Evolutionary conservation across 257 asterid genomes (phyloP), one percentile per base, ranked within the genome.

Genomic region (Nicotiana sylvestris): DNA sequence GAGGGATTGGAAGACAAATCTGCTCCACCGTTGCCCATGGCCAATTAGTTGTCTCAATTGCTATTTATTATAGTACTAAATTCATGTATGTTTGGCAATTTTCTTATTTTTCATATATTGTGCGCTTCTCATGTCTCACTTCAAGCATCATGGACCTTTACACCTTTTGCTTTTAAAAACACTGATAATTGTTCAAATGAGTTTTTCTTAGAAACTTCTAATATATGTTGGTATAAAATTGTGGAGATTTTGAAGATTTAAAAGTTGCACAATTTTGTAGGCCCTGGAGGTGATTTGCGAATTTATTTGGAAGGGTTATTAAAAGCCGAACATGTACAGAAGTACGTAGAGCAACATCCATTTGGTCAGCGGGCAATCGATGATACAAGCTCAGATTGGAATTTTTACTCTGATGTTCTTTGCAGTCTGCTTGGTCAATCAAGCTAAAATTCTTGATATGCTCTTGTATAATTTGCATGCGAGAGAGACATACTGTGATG

Each of bases 241-340:
- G 27, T 51, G 27, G 17, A 18, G 11, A 77, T 9, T 5, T 53
- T 53, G 46, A 6, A 30, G 18, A 37, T 62, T 32, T 58, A 55
- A 33, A 56, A 43, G 60, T 65, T 64, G 12, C 15, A 57, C 74
- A 17, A 27, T 33, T 16, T 15, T 85, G 84, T 85, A 87, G 90
- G 90, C 17, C 95, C 92, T 9, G 97, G 92, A 85, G 98, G 98
- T 9, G 90, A 90, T 84, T 85, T 95, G 79, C 91, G 95, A 83
- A 92, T 86, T 67, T 93, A 95, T 88, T 88, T 95, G 86, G 94
- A 92, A 88, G 93, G 89, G 37, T 83, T 93, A 69, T 84, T 92
- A 43, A 46, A 57, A 57, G 85, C 93, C 13, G 91, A 88, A 39
- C 81, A 93, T 82, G 89, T 91, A 39, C 92, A 76, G 82, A 82